phyloP scores from a whole-genome alignment of 75 land plant genomes.

The Pinus taeda region DNA sequence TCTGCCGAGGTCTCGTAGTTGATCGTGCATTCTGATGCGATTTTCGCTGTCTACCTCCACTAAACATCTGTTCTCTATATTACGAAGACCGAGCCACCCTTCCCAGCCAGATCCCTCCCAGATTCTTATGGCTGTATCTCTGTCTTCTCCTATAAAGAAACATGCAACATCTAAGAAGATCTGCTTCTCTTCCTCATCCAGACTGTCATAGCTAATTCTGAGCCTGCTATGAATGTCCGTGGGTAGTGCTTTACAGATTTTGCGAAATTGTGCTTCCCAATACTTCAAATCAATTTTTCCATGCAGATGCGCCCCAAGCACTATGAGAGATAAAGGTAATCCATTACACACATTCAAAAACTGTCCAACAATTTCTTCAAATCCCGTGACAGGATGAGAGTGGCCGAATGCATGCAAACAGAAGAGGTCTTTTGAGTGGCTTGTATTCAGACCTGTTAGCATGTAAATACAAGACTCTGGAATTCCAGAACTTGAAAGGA shows the following conservation, averaged over 20 bases:
- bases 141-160: not conserved
- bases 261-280: not conserved
- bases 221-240: not conserved
- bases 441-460: no score
- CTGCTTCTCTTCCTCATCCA: not conserved
- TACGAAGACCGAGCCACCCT: not conserved
- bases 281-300: not conserved
- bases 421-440: not conserved
- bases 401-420: not conserved
- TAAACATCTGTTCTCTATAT: not conserved
- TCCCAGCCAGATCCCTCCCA: not conserved
- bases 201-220: not conserved
- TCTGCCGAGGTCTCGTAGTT: not conserved
- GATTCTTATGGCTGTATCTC: not conserved
- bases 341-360: not conserved
- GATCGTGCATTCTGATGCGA: constrained; percentile 1
- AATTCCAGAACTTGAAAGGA: no score
- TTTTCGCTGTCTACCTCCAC: not conserved
- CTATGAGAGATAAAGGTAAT: not conserved
- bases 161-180: not conserved
- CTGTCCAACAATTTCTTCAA: not conserved
- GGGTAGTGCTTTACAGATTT: not conserved
- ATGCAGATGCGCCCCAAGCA: not conserved
- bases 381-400: not conserved
- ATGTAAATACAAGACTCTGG: no score